A percentile compares a stretch with the other conserved stretches of the same genome.
Evolutionary conservation across 805 yeast genomes (phyloP).

Genomic region (Tetrapisispora phaffii): DNA sequence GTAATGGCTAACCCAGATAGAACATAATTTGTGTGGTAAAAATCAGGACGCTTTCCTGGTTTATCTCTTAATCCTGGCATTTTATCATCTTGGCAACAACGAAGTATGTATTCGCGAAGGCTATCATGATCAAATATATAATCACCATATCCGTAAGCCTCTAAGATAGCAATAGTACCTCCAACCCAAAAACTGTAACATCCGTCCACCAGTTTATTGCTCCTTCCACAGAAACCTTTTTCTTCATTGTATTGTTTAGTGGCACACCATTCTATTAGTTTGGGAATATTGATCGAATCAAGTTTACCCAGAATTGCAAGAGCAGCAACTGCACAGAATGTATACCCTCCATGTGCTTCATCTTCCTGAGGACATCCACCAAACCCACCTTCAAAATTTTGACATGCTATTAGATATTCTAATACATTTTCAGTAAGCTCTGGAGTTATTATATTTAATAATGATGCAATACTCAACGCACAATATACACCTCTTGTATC

Average conservation of each 20-base stretch:
- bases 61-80: slow-evolving; percentile 80
- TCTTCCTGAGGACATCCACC: slow-evolving; percentile 64
- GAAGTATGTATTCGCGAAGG: slow-evolving; percentile 54
- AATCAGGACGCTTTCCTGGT: slow-evolving; percentile 73
- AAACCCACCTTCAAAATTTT: slow-evolving; percentile 93
- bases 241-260: slow-evolving; percentile 63
- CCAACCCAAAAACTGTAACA: slow-evolving; percentile 97
- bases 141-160: slow-evolving; percentile 19
- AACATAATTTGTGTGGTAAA: slow-evolving; percentile 84
- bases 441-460: slow-evolving; percentile 53
- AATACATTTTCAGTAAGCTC: slow-evolving; percentile 45
- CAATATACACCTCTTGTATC: slow-evolving; percentile 86
- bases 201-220: slow-evolving; percentile 90
- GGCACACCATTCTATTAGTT: slow-evolving; percentile 55
- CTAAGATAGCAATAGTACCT: slow-evolving; percentile 51
- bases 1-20: slow-evolving; percentile 53
- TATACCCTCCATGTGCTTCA: slow-evolving; percentile 97
- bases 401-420: slow-evolving; percentile 61
- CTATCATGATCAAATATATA: slow-evolving; percentile 43
- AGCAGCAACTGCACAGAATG: slow-evolving; percentile 78
- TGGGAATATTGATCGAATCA: slow-evolving; percentile 37
- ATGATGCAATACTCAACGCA: slow-evolving; percentile 61
- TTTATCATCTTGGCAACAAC: slow-evolving; percentile 57
- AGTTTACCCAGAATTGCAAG: slow-evolving; percentile 39
- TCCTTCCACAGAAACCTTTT: slow-evolving; percentile 83